phyloP scores from a whole-genome alignment of 129 eudicot species.

The Helianthus tuberosus region DNA sequence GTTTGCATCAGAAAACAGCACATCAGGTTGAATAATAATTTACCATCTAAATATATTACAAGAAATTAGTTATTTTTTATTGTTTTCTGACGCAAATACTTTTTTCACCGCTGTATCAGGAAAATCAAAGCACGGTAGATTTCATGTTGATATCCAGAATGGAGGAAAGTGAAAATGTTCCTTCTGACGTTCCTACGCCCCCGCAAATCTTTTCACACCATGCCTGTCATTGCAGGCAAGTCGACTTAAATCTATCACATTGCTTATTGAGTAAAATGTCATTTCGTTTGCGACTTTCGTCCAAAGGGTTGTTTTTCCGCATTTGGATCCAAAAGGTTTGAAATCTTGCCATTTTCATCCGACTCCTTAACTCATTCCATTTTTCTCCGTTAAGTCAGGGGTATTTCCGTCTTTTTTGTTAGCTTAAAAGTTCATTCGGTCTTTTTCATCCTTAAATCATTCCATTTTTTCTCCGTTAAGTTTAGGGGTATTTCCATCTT shows the following conservation, averaged over 20 bases:
- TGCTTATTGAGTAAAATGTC: background rate
- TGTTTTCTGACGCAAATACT: background rate
- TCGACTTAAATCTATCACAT: conserved; percentile 3
- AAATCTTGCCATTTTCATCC: no score
- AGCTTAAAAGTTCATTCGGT: no score
- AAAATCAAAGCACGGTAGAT: conserved; percentile 55
- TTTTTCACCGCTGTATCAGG: conserved; percentile 42
- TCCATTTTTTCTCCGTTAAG: no score
- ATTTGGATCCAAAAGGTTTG: no score
- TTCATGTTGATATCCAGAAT: conserved; percentile 75
- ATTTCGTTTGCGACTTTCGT: no score
- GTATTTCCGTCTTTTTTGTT: no score
- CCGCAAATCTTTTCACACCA: conserved; percentile 64
- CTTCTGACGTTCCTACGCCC: conserved; percentile 36
- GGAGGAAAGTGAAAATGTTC: conserved; percentile 29
- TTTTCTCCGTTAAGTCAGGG: no score
- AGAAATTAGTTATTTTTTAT: background rate
- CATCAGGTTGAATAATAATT: conserved; percentile 49
- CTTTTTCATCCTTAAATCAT: no score
- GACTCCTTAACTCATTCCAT: no score
- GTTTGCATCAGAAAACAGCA: conserved; percentile 49
- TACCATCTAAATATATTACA: background rate
- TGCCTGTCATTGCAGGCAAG: conserved; percentile 90
- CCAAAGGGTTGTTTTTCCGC: no score
- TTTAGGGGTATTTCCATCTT: no score